phyloP scores from a whole-genome alignment of 2,329 filamentous ascomycete species.

The Zymoseptoria brevis region DNA sequence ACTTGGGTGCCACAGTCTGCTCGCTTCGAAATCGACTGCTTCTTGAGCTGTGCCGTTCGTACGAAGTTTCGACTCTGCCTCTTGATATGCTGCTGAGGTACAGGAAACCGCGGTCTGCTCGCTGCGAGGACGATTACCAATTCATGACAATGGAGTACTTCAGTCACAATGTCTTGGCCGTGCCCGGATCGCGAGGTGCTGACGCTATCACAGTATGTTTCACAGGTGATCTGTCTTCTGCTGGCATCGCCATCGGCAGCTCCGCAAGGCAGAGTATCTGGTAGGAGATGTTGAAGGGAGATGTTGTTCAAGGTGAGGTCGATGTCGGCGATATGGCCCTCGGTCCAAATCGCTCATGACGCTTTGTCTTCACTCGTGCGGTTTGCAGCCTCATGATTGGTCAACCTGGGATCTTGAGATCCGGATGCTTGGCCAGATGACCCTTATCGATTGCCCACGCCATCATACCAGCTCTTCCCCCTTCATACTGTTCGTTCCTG shows the following conservation, averaged over 20 bases:
- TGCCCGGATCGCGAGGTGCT: too few relatives aligned
- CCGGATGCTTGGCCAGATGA: too few relatives aligned
- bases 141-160: too few relatives aligned
- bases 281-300: background rate
- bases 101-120: too few relatives aligned
- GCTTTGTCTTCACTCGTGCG: background rate
- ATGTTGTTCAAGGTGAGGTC: background rate
- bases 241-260: too few relatives aligned
- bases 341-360: background rate
- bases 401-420: background rate
- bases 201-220: too few relatives aligned
- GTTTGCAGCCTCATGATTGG: background rate
- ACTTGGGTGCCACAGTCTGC: background rate
- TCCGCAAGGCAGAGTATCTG: too few relatives aligned
- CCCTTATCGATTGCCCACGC: background rate
- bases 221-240: too few relatives aligned
- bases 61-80: too few relatives aligned
- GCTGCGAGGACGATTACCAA: too few relatives aligned
- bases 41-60: background rate
- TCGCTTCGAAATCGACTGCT: background rate
- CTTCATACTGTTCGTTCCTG: background rate
- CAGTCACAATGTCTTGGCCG: too few relatives aligned
- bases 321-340: background rate
- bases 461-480: background rate
- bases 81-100: too few relatives aligned